Base-by-base conservation (phyloP, 2,329 filamentous ascomycete genomes). In the Colletotrichum sp. region DNA sequence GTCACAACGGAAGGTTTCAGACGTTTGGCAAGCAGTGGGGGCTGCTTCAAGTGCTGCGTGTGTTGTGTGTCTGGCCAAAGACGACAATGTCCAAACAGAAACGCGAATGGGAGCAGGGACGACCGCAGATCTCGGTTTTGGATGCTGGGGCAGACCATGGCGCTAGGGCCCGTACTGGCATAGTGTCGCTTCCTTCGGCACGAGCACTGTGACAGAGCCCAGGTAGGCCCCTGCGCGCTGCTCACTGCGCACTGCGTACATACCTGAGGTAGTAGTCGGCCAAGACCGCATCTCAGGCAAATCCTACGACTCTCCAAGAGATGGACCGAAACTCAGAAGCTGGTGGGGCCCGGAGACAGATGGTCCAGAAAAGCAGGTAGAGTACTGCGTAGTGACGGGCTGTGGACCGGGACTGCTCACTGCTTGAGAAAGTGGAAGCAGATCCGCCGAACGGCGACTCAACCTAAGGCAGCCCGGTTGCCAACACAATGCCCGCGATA, bases 1-100 rank as follows among this genome's bases (percentile, higher is more conserved):
- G 71, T 73, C 66, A 63, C 71, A 64, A 57, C 52, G 65, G 65
- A 73, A 60, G 57, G 71, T 73, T 73, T 73, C 71, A 73, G 71
- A 70, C 18, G 66, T 70, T 70, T 73, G 57, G 66, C 57, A 70
- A 73, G 69, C 66, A 73, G 71, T 70, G 71, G 66, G 71, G 60
- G 36, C 71, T 67, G 66, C 71, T 24, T 70, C 65, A 44, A 63
- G 30, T 44, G 57, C 57, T 52, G n/a, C n/a, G 44, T 5, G 44
- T 52, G 44, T 21, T 34, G 44, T 28, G n/a, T 52, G n/a, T 52
- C n/a, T 52, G 10, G 10, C 44, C 44, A 24, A 24, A 52, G 44
- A 52, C 44, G 18, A 49, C 10, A 49, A n/a, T n/a, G 39, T 52
- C 44, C 44, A 52, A 52, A 21, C n/a, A 52, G n/a, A 21, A 21